Evolutionary conservation across 148 eudicot genomes (phyloP).

Genomic region (Camellia sinensis): DNA sequence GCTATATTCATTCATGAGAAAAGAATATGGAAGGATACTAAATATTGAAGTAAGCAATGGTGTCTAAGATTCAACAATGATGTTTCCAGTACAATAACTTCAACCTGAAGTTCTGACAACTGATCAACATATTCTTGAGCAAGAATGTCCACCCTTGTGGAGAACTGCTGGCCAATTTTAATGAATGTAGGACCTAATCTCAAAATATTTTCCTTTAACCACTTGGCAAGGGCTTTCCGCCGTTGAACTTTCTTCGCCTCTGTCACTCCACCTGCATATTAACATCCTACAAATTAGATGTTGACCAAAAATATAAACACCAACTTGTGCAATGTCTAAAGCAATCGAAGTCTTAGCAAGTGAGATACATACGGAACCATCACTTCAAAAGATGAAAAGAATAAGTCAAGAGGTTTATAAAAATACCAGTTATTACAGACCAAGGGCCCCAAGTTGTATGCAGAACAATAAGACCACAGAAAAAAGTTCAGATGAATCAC

Average conservation of each 20-base stretch:
- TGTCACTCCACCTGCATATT: conserved; percentile 86
- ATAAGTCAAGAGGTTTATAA: not conserved
- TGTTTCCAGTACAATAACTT: conserved; percentile 14
- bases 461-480: not conserved
- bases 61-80: not conserved
- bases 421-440: not conserved
- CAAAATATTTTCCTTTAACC: conserved; percentile 93
- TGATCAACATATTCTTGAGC: conserved; percentile 98
- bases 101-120: conserved; percentile 97
- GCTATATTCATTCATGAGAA: conserved; percentile 6
- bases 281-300: conserved; percentile 12
- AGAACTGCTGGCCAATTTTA: conserved; percentile 97
- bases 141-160: conserved; percentile 98
- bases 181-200: conserved; percentile 98
- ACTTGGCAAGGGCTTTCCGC: conserved; percentile 86
- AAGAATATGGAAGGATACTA: not conserved
- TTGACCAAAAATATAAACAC: not conserved
- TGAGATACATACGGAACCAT: not conserved
- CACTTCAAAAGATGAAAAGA: not conserved
- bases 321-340: not conserved
- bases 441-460: not conserved
- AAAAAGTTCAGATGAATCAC: not conserved
- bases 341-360: not conserved
- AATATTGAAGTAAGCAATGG: not conserved
- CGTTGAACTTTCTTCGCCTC: conserved; percentile 68